Evolutionary conservation across 225 moss, liverwort and hornwort genomes (phyloP).

Genomic region (Bryoerythrophyllum caledonicum): DNA sequence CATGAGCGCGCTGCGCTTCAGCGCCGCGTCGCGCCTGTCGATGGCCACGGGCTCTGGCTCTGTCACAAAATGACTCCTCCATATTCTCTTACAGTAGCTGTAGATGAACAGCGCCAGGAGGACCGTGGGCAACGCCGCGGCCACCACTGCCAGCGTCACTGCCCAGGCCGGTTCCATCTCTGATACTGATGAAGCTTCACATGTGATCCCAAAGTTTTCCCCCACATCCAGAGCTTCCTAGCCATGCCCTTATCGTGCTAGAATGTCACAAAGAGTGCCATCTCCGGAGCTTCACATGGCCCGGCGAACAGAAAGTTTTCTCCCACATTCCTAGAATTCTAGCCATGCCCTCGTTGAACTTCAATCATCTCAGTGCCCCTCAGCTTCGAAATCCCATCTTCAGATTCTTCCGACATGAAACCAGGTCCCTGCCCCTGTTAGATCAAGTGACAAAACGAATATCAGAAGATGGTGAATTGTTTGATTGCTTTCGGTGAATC

Average conservation of each 20-base stretch:
- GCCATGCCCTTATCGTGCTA: constrained; percentile 40
- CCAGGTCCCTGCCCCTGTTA: constrained; percentile 1
- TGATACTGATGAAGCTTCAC: constrained; percentile 4
- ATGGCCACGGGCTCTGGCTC: constrained; percentile 20
- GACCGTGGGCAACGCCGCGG: constrained; percentile 38
- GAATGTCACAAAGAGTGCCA: constrained; percentile 37
- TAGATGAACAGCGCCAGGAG: constrained; percentile 34
- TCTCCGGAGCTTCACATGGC: constrained; percentile 27
- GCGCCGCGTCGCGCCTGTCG: constrained; percentile 46
- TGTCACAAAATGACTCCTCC: not conserved
- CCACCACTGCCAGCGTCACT: constrained; percentile 31
- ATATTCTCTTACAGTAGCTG: constrained; percentile 23
- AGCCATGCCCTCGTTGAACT: constrained; percentile 39
- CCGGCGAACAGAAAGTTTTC: not conserved
- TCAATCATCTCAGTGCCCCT: not conserved
- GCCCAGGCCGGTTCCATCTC: constrained; percentile 56
- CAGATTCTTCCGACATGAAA: not conserved
- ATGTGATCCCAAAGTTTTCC: not conserved
- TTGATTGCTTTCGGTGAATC: not conserved
- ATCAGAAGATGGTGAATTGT: not conserved
- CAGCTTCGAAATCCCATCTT: too few relatives aligned
- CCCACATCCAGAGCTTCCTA: constrained; percentile 18
- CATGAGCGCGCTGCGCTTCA: constrained; percentile 56
- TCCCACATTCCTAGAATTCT: constrained; percentile 18
- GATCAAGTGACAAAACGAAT: not conserved